A percentile compares a stretch with the other conserved stretches of the same genome.
Conservation (phyloP, 202 grass and related monocot species). For the Panicum hallii region DNA sequence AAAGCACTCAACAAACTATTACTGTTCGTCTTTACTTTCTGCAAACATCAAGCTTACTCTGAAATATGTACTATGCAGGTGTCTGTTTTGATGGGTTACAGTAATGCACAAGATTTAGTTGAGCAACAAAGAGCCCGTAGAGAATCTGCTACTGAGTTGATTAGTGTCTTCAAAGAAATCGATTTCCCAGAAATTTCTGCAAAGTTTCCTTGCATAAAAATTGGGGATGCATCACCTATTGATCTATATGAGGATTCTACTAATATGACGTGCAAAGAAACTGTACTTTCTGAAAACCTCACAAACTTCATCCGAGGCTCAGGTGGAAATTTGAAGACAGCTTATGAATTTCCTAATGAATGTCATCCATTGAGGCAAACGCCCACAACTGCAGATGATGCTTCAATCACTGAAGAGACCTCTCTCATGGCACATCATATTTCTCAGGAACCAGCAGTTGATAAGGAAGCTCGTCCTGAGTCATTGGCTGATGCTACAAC, state of each 20-base stretch:
- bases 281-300: constrained; percentile 48
- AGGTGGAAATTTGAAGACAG: constrained; percentile 53
- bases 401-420: constrained; percentile 46
- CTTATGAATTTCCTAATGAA: constrained; percentile 54
- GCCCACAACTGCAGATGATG: constrained; percentile 36
- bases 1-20: constrained; percentile 8
- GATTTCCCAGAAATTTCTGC: constrained; percentile 60
- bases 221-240: constrained; percentile 74
- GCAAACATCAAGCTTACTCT: constrained; percentile 26
- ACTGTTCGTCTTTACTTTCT: constrained; percentile 12
- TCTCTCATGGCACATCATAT: not conserved
- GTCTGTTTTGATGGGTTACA: constrained; percentile 83
- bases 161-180: constrained; percentile 65
- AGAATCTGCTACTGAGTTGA: constrained; percentile 54
- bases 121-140: constrained; percentile 61
- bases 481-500: constrained; percentile 45
- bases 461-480: constrained; percentile 19
- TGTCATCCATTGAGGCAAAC: constrained; percentile 49
- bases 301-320: constrained; percentile 52
- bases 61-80: constrained; percentile 53
- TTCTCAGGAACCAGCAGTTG: constrained; percentile 44
- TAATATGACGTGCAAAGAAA: constrained; percentile 46
- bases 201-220: constrained; percentile 88
- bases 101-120: constrained; percentile 59
- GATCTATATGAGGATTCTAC: constrained; percentile 71